These are phyloP conservation scores for Podaxis carcinomalis DNA, from an alignment of 768 basidiomycete species.

Conservation along the genomic window DNA sequence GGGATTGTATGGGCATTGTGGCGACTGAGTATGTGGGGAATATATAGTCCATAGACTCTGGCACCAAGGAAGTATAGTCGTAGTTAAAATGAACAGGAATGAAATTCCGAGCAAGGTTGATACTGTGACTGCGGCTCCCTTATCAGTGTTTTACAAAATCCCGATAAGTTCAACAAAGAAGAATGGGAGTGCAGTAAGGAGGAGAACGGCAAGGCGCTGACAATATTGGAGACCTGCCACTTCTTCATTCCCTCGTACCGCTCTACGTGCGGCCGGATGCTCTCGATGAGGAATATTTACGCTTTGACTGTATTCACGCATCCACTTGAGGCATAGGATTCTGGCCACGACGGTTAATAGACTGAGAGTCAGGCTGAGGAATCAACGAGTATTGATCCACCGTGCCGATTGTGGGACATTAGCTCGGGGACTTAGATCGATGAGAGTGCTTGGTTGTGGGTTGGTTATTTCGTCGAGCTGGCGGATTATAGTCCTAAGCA, in stretches of 20 bases:
- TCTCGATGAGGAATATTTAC: constrained; percentile 9
- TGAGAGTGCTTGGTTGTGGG: constrained; percentile 1
- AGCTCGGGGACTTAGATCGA: background rate
- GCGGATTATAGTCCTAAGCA: constrained; percentile 6
- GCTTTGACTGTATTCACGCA: constrained; percentile 16
- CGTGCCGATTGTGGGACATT: background rate
- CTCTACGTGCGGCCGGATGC: background rate
- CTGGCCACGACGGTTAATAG: constrained; percentile 14
- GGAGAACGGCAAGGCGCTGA: constrained; percentile 13
- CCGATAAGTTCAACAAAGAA: constrained; percentile 18
- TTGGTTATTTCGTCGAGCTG: background rate
- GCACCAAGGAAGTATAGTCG: constrained; percentile 14
- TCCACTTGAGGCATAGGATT: constrained; percentile 18
- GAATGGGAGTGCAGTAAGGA: constrained; percentile 13
- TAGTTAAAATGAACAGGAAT: constrained; percentile 8
- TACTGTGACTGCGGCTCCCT: constrained; percentile 9
- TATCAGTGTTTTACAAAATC: constrained; percentile 12
- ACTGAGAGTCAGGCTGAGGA: constrained; percentile 6
- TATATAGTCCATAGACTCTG: background rate
- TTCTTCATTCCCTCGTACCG: constrained; percentile 15
- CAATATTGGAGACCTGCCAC: constrained; percentile 16
- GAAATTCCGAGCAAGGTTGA: constrained; percentile 7
- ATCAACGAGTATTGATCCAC: constrained; percentile 14
- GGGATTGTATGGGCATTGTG: constrained; percentile 11
- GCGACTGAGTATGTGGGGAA: background rate